Percentiles rank a stretch among this genome's conserved stretches.
phyloP scores from a whole-genome alignment of 768 basidiomycete species.

The Pisolithus orientalis region DNA sequence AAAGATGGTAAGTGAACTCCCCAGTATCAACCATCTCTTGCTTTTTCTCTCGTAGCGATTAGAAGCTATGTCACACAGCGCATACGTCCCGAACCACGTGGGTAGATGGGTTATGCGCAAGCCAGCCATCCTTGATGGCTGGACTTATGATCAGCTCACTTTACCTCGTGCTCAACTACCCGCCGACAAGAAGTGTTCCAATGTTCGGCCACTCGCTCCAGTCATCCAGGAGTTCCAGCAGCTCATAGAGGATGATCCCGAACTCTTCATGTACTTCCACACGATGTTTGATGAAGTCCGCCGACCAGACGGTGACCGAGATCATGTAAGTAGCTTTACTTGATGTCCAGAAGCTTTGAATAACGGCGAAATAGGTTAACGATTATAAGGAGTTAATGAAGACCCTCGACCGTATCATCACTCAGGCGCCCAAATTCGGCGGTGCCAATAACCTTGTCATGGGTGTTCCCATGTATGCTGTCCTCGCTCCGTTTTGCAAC shows the following conservation, averaged over 20 bases:
- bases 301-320: background rate
- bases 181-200: background rate
- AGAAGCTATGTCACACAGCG: background rate
- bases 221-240: constrained; percentile 22
- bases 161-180: background rate
- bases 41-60: background rate
- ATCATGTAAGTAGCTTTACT: background rate
- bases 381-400: constrained; percentile 1
- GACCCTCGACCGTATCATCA: background rate
- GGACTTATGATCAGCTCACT: background rate
- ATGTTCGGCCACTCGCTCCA: background rate
- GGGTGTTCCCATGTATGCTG: background rate
- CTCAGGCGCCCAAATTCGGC: background rate
- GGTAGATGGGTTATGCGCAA: background rate
- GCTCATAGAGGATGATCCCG: constrained; percentile 18
- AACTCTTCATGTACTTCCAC: constrained; percentile 28
- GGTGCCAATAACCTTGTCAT: background rate
- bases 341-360: background rate
- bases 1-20: no score
- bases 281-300: constrained; percentile 26
- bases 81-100: background rate
- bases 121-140: background rate
- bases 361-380: background rate
- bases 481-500: background rate
- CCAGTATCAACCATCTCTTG: no score